These are phyloP conservation scores for Venturia aucupariae DNA, from an alignment of 2,329 filamentous ascomycete genomes.

Conservation along the genomic window DNA sequence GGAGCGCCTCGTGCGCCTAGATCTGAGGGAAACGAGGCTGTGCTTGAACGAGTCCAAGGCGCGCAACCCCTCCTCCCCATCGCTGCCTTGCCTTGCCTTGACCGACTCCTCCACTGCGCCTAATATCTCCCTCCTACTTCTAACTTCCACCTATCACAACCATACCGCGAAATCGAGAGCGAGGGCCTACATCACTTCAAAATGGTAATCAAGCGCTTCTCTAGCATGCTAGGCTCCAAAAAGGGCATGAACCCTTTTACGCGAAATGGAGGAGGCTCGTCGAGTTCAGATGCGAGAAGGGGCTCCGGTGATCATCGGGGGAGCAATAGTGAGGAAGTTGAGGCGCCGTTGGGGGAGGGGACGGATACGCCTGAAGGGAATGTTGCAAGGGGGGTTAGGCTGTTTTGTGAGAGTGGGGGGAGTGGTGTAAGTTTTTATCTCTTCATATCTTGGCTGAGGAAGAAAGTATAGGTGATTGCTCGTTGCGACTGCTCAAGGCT, in stretches of 20 bases:
- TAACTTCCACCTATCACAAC: not conserved
- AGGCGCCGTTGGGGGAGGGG: not conserved
- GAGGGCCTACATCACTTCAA: too few species aligned
- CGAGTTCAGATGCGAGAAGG: not conserved
- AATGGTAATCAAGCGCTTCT: conserved; percentile 16
- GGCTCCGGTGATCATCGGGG: not conserved
- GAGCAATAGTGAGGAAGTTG: not conserved
- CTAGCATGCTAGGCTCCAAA: conserved; percentile 9
- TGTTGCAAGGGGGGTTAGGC: conserved; percentile 55
- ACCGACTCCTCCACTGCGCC: not conserved
- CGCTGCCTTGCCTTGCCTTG: not conserved
- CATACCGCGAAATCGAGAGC: not conserved
- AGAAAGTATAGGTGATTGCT: not conserved
- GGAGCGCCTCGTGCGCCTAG: not conserved
- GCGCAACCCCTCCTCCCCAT: not conserved
- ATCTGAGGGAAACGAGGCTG: not conserved
- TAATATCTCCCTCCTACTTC: not conserved
- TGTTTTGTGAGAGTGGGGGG: conserved; percentile 31
- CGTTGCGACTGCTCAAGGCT: not conserved
- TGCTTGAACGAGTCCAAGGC: not conserved
- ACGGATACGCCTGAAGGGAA: conserved; percentile 57
- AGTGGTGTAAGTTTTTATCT: conserved; percentile 19
- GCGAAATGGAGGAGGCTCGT: not conserved
- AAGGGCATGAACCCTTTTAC: conserved; percentile 9
- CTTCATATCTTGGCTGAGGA: not conserved